Conservation (phyloP, 176 grass and related monocot species). For the Oryza punctata region DNA sequence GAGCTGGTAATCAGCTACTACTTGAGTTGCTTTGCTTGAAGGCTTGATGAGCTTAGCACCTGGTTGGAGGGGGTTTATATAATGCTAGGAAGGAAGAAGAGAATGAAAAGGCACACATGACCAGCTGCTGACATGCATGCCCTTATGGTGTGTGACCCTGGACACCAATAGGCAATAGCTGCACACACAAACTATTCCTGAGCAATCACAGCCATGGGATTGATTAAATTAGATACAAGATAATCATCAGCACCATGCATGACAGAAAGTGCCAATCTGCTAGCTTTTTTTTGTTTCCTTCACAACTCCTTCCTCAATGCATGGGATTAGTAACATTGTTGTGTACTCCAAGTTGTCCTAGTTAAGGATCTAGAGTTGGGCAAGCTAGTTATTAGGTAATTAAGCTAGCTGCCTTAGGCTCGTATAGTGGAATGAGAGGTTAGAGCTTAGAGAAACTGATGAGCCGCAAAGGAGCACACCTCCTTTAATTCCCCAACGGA, state of each 20-base stretch:
- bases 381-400: background rate
- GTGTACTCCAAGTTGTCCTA: slow-evolving; percentile 15
- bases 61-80: slow-evolving; percentile 31
- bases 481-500: background rate
- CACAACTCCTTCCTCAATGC: background rate
- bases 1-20: background rate
- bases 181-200: slow-evolving; percentile 19
- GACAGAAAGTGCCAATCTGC: background rate
- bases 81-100: background rate
- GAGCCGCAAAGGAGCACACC: background rate
- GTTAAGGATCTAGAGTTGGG: background rate
- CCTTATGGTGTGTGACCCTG: background rate
- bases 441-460: background rate
- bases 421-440: background rate
- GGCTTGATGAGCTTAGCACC: slow-evolving; percentile 27
- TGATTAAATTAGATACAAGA: slow-evolving; percentile 24
- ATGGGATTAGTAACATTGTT: background rate
- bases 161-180: background rate
- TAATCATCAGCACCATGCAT: slow-evolving; percentile 25
- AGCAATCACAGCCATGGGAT: slow-evolving; percentile 13
- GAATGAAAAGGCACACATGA: slow-evolving; percentile 23
- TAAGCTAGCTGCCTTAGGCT: background rate
- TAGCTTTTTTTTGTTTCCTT: background rate
- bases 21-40: slow-evolving; percentile 16
- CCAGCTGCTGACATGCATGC: background rate